Conservation (phyloP, 2,329 filamentous ascomycete genomes). For the Phaeosphaeriaceae sp. region DNA sequence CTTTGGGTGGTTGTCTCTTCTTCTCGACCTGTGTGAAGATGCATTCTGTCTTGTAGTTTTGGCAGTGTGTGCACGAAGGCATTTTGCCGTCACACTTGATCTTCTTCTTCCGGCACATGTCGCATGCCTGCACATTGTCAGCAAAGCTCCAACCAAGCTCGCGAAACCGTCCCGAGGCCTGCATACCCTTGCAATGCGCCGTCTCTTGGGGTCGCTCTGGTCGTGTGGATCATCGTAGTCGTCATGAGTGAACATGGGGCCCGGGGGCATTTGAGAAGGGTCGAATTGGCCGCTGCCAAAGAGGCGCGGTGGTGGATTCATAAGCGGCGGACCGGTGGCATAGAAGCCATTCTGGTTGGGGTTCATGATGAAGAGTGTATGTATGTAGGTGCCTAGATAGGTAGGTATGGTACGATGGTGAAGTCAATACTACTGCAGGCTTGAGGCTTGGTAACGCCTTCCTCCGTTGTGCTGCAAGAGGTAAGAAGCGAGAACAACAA, state of each 20-base stretch:
- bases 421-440: slow-evolving; percentile 18
- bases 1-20: slow-evolving; percentile 96
- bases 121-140: slow-evolving; percentile 71
- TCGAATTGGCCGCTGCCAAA: slow-evolving; percentile 47
- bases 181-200: slow-evolving; percentile 82
- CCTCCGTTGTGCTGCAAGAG: no score
- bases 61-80: slow-evolving; percentile 92
- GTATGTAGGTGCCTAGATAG: no score
- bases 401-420: slow-evolving; percentile 2
- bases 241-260: slow-evolving; percentile 56
- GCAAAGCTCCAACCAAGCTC: slow-evolving; percentile 12
- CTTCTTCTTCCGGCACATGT: slow-evolving; percentile 95
- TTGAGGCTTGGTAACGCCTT: slow-evolving; percentile 18
- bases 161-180: no score
- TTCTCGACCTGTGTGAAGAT: slow-evolving; percentile 98
- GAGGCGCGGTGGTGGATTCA: slow-evolving; percentile 49
- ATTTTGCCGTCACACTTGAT: slow-evolving; percentile 98
- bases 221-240: slow-evolving; percentile 63
- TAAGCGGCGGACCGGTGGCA: slow-evolving; percentile 40
- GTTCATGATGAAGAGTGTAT: slow-evolving; percentile 35
- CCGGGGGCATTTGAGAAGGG: slow-evolving; percentile 45
- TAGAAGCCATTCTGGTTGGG: slow-evolving; percentile 43
- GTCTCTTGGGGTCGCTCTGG: slow-evolving; percentile 76
- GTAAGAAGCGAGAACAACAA: no score
- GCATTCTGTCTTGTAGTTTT: slow-evolving; percentile 97